These are phyloP conservation scores for Rhizopus sp. DNA, from an alignment of 371 early-diverging fungal genomes.

Conservation along the genomic window DNA sequence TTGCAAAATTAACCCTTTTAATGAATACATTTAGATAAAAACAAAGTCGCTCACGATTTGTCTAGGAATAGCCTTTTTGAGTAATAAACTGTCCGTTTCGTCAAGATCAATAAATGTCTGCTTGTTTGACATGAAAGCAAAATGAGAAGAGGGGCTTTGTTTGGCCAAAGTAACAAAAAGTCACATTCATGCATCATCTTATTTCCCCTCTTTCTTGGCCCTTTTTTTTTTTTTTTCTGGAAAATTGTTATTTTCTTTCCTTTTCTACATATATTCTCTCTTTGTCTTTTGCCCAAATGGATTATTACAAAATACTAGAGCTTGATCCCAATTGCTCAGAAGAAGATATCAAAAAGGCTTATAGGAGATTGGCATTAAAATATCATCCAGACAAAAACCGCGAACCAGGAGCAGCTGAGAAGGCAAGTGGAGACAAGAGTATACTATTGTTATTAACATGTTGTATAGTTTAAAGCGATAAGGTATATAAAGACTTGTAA, in stretches of 20 bases:
- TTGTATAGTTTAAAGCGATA: conserved; percentile 18
- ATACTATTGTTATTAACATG: conserved; percentile 58
- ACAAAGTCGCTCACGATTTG: too few relatives aligned
- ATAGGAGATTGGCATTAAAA: conserved; percentile 77
- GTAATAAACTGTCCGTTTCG: too few relatives aligned
- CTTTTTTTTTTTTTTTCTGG: too few relatives aligned
- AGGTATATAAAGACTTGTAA: conserved; percentile 6
- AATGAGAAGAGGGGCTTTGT: too few relatives aligned
- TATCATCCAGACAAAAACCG: conserved; percentile 85
- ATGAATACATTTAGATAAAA: too few relatives aligned
- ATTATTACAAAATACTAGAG: conserved; percentile 93
- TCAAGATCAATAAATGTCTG: too few relatives aligned
- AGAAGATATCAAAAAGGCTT: conserved; percentile 92
- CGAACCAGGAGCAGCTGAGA: conserved; percentile 28
- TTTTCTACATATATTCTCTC: not conserved
- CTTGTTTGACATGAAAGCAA: too few relatives aligned
- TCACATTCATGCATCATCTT: conserved; percentile 15
- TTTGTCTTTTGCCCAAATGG: conserved; percentile 34
- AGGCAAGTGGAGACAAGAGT: conserved; percentile 62
- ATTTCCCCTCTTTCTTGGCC: conserved; percentile 24
- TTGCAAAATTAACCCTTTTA: too few relatives aligned
- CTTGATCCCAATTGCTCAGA: conserved; percentile 74
- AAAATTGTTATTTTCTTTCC: too few relatives aligned
- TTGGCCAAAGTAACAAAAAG: too few relatives aligned
- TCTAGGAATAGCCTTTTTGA: too few relatives aligned